Evolutionary conservation across 345 rosid genomes (phyloP), one percentile per base, ranked within the genome.

Genomic region (Linum tenue): DNA sequence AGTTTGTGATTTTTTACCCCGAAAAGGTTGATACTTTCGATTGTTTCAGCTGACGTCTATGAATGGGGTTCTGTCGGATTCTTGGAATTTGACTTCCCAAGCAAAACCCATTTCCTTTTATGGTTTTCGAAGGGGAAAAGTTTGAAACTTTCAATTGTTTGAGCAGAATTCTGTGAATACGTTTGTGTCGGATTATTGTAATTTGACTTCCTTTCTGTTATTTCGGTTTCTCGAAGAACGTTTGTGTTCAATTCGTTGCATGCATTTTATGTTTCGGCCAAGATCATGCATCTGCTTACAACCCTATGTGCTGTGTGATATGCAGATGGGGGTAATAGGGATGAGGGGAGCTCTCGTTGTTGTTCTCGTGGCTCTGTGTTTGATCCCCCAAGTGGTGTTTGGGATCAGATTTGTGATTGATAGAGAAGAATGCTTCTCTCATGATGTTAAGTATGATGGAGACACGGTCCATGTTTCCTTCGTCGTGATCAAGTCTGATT

Each of bases 371-470:
- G 67, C 14, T 16, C 16, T 70, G 36, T 57, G 44, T 6, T 57
- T 17, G 62, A 35, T n/a, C 42, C n/a, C 56, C 56, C 8, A 10
- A 58, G 22, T 4, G 16, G 43, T 64, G 37, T 6, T 9, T 36
- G 73, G 73, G 56, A 70, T 70, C 14, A 64, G 68, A 59, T 64
- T 70, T 48, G 67, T 59, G 43, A 58, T 70, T 15, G 68, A 70
- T 53, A 70, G 59, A 51, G 73, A 64, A 57, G 69, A 70, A n/a
- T 70, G 73, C 39, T 50, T 70, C 63, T 70, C 73, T 59, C 68
- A 70, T 15, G 59, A 70, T 22, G 68, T 70, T 12, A 43, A 44
- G 39, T 38, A 44, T 7, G 68, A 59, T 16, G 73, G 73, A 2
- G 64, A 70, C 64, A 64, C 64, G 11, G 56, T 70, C 4, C 73